phyloP scores from a whole-genome alignment of 202 grass and related monocot species.

The Schoenoplectus triqueter region DNA sequence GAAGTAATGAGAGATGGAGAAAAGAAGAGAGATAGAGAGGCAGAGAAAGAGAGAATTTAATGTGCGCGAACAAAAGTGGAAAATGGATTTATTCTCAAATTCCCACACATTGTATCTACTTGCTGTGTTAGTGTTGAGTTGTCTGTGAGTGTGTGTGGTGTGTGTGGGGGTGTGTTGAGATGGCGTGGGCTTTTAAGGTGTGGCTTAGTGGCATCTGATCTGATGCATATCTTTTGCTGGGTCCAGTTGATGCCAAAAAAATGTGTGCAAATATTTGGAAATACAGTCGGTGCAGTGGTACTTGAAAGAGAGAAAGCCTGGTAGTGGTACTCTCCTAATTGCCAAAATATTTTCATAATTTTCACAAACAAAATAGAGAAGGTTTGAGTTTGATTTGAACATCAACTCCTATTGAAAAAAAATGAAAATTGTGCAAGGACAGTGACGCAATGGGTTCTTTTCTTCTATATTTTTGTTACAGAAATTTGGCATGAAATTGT shows the following conservation, averaged over 20 bases:
- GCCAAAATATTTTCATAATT: background rate
- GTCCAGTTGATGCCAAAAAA: constrained; percentile 36
- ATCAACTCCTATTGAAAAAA: background rate
- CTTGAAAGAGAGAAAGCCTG: background rate
- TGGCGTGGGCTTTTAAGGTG: constrained; percentile 24
- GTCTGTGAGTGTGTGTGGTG: background rate
- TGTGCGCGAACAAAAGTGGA: constrained; percentile 29
- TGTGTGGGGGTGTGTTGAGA: background rate
- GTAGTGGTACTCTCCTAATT: background rate
- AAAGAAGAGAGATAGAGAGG: background rate
- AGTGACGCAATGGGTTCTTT: background rate
- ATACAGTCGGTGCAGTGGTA: background rate
- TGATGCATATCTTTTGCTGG: constrained; percentile 36
- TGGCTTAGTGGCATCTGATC: constrained; percentile 31
- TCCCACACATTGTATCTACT: constrained; percentile 28
- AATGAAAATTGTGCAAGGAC: background rate
- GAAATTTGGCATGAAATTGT: background rate
- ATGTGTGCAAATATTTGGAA: constrained; percentile 24
- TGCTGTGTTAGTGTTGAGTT: background rate
- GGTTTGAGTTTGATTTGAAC: background rate
- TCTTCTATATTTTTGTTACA: background rate
- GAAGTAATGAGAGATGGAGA: constrained; percentile 5
- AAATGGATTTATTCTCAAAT: constrained; percentile 33
- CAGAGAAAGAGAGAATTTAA: background rate
- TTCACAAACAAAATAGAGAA: constrained; percentile 7